Percentiles rank a stretch among this genome's conserved stretches.
These are phyloP conservation scores for Kwoniella sp. DNA, from an alignment of 768 basidiomycete species.

Conservation along the genomic window DNA sequence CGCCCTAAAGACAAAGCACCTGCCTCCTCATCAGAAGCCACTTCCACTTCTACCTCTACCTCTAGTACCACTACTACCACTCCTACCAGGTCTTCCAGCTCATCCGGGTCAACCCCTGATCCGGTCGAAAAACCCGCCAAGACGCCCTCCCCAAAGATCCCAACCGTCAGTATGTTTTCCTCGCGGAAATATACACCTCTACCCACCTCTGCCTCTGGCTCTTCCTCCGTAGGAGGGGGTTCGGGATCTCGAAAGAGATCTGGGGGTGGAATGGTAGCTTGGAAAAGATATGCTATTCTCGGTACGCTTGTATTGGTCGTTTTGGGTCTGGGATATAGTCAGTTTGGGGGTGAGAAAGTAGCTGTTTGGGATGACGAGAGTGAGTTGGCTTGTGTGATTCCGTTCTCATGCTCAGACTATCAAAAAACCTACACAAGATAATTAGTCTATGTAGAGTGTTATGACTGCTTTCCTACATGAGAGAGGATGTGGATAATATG, in stretches of 20 bases:
- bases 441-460: not conserved
- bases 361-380: constrained; percentile 39
- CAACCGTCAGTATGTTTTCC: constrained; percentile 43
- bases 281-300: constrained; percentile 50
- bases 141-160: constrained; percentile 21
- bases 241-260: constrained; percentile 32
- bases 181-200: constrained; percentile 51
- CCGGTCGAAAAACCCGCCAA: not conserved
- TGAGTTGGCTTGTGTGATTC: constrained; percentile 25
- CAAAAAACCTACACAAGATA: no score
- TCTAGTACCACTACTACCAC: constrained; percentile 7
- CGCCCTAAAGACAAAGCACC: not conserved
- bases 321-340: constrained; percentile 29
- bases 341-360: constrained; percentile 12
- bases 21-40: not conserved
- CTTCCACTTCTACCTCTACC: not conserved
- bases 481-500: not conserved
- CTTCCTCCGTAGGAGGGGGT: not conserved
- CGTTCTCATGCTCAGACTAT: not conserved
- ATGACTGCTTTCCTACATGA: no score
- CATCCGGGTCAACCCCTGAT: not conserved
- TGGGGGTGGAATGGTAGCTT: constrained; percentile 41
- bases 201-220: constrained; percentile 33
- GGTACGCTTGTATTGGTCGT: constrained; percentile 41
- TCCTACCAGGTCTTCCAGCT: not conserved